Percentiles rank a stretch among this genome's conserved stretches.
phyloP scores from a whole-genome alignment of 805 yeast species.

The Candida insectorum region DNA sequence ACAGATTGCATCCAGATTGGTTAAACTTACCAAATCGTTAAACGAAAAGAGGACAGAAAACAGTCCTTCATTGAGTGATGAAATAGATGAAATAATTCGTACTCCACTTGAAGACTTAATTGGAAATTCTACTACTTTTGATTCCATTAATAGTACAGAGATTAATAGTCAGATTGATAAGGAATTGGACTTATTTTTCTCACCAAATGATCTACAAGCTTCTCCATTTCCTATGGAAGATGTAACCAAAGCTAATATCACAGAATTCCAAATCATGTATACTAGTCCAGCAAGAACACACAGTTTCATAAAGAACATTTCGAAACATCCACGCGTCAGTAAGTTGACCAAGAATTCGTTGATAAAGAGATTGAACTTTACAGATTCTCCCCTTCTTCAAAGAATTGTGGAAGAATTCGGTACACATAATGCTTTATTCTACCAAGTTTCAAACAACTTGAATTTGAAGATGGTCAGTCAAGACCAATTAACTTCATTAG shows the following conservation, averaged over 20 bases:
- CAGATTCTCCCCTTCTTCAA: too few relatives aligned
- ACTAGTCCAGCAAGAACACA: conserved; percentile 4
- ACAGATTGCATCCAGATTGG: conserved; percentile 33
- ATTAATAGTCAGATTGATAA: conserved; percentile 21
- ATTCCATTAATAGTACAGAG: conserved; percentile 22
- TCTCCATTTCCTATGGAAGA: conserved; percentile 2
- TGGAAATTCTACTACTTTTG: conserved; percentile 9
- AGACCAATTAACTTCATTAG: conserved; percentile 9
- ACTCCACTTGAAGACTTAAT: conserved; percentile 27
- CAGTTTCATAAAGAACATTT: conserved; percentile 6
- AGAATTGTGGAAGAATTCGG: conserved; percentile 3
- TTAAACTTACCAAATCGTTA: conserved; percentile 20
- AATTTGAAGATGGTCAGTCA: conserved; percentile 10
- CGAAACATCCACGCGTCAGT: background rate
- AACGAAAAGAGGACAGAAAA: background rate
- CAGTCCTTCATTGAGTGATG: conserved; percentile 16
- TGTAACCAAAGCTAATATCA: background rate
- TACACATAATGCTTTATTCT: conserved; percentile 15
- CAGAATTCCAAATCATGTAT: conserved; percentile 8
- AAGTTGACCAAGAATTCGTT: conserved; percentile 2
- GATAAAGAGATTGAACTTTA: conserved; percentile 4
- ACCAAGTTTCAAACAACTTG: conserved; percentile 17
- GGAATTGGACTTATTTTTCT: conserved; percentile 27
- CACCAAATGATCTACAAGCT: conserved; percentile 16
- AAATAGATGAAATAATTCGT: conserved; percentile 22